Percentiles rank a stretch among this genome's conserved stretches.
Evolutionary conservation across 1,284 basidiomycete species (phyloP).

Genomic region (Melanopsichium pennsylvanicum): DNA sequence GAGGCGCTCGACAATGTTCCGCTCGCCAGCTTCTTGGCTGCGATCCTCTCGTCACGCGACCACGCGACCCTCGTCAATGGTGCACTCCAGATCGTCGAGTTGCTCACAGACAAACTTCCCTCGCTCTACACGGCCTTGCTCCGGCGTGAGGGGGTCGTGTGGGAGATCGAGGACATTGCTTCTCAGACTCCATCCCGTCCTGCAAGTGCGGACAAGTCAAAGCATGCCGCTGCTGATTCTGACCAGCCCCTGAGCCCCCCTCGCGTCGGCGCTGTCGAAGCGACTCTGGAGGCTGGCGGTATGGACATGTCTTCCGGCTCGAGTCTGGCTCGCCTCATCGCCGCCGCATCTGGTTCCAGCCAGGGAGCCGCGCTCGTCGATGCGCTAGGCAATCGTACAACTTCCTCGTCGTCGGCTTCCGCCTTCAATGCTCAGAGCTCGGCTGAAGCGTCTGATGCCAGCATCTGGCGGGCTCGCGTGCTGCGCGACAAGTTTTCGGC

Average conservation of each 20-base stretch:
- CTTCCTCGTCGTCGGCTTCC: constrained; percentile 16
- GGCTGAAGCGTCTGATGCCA: constrained; percentile 50
- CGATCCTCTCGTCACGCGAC: constrained; percentile 59
- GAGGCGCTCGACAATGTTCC: constrained; percentile 57
- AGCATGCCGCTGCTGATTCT: constrained; percentile 75
- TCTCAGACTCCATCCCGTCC: constrained; percentile 69
- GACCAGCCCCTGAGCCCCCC: constrained; percentile 62
- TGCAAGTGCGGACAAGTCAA: constrained; percentile 80
- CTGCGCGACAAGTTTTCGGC: constrained; percentile 49
- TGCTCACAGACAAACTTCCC: constrained; percentile 57
- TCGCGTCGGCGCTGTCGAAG: constrained; percentile 8
- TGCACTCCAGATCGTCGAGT: constrained; percentile 64
- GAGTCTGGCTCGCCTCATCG: constrained; percentile 34
- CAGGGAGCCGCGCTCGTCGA: constrained; percentile 14
- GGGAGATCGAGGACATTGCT: constrained; percentile 62
- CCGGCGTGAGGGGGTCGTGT: constrained; percentile 61
- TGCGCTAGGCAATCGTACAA: constrained; percentile 11
- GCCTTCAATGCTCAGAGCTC: constrained; percentile 29
- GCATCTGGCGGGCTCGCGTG: constrained; percentile 59
- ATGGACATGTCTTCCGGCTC: constrained; percentile 21
- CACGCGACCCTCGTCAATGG: constrained; percentile 46
- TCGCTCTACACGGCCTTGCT: constrained; percentile 55
- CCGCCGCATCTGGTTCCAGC: constrained; percentile 25
- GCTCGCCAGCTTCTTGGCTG: constrained; percentile 60
- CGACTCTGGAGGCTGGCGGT: constrained; percentile 8